Conservation (phyloP, 2,329 filamentous ascomycete genomes). For the Calonectria pseudoreteaudii region DNA sequence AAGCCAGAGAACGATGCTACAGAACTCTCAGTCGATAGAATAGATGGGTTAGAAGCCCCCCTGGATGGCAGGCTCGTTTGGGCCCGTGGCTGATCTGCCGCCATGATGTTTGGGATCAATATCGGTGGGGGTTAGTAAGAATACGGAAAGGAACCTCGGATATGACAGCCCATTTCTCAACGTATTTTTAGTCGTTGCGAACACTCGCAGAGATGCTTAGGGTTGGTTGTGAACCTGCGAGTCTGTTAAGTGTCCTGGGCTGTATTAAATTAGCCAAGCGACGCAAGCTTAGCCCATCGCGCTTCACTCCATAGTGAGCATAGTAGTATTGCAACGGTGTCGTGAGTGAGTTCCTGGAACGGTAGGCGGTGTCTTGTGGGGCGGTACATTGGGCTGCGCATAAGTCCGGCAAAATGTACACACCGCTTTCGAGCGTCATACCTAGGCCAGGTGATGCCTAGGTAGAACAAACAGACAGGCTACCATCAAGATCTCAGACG, state of each 20-base stretch:
- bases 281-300: constrained; percentile 4
- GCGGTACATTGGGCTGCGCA: constrained; percentile 27
- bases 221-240: not conserved
- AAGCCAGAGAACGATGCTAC: constrained; percentile 76
- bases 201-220: not conserved
- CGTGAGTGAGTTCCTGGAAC: constrained; percentile 32
- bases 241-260: not conserved
- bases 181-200: not conserved
- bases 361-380: constrained; percentile 42
- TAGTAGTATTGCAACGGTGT: constrained; percentile 39
- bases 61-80: constrained; percentile 36
- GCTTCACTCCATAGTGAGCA: constrained; percentile 9
- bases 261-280: not conserved
- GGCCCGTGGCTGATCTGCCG: constrained; percentile 35
- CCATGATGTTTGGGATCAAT: constrained; percentile 28
- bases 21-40: constrained; percentile 83
- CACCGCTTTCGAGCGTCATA: constrained; percentile 46
- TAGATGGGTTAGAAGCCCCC: constrained; percentile 54
- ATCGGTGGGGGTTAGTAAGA: not conserved
- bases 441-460: constrained; percentile 39
- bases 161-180: constrained; percentile 24
- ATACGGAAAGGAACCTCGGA: not conserved
- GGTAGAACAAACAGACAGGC: not conserved
- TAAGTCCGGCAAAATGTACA: constrained; percentile 41
- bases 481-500: not conserved